Evolutionary conservation across 257 asterid species (phyloP), one percentile per base, ranked within the genome.

Genomic region (Nyctanthes arbortristis): DNA sequence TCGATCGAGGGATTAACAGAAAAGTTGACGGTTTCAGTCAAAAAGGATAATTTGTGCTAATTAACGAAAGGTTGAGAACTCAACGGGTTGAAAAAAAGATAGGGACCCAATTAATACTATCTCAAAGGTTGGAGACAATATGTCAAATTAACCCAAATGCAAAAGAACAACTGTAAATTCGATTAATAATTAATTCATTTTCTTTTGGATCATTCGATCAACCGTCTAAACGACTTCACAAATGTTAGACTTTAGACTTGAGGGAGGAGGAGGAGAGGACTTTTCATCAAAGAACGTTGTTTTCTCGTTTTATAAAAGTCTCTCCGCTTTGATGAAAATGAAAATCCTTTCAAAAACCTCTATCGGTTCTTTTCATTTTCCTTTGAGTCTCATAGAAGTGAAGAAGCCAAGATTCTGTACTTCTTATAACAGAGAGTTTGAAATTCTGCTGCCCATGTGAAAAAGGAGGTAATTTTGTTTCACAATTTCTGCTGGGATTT

Each of bases 381-480:
- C 14, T 5, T 67, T 39, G 28, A 63, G n/a, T 20, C n/a, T 47
- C 28, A 43, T 22, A 47, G 24, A 30, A n/a, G 35, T 35, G 31
- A 16, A 49, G 43, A 70, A 61, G 34, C 40, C 49, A 5, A 22
- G 34, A 24, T 24, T 57, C n/a, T 12, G 25, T 14, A 16, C 0
- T 18, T 13, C 24, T 13, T 22, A n/a, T 30, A 20, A 24, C 4
- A 11, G 54, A 58, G 27, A 12, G 8, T 18, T 35, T 40, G 57
- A 66, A 33, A 33, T 67, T 24, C 63, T 11, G 54, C 52, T 67
- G 52, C 63, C 63, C 14, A 33, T 52, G 54, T 52, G 14, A 52
- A 49, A 68, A 36, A 58, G 32, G 37, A 47, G 70, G 82, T 73
- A 64, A 55, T 24, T 61, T 65, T 11, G 57, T 62, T 58, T 61